Percentiles rank a stretch among this genome's conserved stretches.
Evolutionary conservation across 306 rosid genomes (phyloP).

Genomic region (Vachellia pachyceras): DNA sequence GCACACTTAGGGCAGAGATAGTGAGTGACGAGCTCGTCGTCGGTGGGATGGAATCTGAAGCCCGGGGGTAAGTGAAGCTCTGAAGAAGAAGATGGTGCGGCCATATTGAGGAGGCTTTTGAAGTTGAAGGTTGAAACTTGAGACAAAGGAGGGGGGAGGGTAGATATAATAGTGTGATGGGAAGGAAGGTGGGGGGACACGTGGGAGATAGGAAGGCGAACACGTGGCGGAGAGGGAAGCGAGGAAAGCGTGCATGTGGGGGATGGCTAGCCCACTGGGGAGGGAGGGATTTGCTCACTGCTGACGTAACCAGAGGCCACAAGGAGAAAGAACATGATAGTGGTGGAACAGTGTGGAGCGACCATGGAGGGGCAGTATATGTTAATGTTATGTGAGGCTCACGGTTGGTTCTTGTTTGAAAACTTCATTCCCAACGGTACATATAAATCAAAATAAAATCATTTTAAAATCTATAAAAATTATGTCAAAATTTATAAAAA

Average conservation of each 20-base stretch:
- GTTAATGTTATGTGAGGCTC: too few relatives aligned
- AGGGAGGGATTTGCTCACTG: conserved; percentile 53
- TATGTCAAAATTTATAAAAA: too few relatives aligned
- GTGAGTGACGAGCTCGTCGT: conserved; percentile 79
- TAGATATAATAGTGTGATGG: conserved; percentile 36
- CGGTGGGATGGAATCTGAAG: conserved; percentile 82
- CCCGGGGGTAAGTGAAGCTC: conserved; percentile 68
- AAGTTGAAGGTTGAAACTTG: conserved; percentile 75
- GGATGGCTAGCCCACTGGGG: conserved; percentile 16
- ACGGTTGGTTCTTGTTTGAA: too few relatives aligned
- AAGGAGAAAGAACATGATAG: not conserved
- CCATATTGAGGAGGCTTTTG: conserved; percentile 32
- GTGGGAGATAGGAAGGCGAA: not conserved
- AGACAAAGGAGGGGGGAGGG: conserved; percentile 36
- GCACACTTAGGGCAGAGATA: conserved; percentile 69
- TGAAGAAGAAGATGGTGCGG: not conserved
- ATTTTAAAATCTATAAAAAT: too few relatives aligned
- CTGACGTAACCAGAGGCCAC: conserved; percentile 43
- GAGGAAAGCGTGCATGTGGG: conserved; percentile 44
- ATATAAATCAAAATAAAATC: too few relatives aligned
- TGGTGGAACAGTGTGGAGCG: conserved; percentile 28
- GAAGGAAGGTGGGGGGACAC: not conserved
- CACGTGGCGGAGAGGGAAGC: conserved; percentile 50
- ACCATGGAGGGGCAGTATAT: not conserved
- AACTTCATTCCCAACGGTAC: too few relatives aligned